Base-by-base conservation (phyloP, 2,329 filamentous ascomycete species). In the Leptographium wingfieldii region DNA sequence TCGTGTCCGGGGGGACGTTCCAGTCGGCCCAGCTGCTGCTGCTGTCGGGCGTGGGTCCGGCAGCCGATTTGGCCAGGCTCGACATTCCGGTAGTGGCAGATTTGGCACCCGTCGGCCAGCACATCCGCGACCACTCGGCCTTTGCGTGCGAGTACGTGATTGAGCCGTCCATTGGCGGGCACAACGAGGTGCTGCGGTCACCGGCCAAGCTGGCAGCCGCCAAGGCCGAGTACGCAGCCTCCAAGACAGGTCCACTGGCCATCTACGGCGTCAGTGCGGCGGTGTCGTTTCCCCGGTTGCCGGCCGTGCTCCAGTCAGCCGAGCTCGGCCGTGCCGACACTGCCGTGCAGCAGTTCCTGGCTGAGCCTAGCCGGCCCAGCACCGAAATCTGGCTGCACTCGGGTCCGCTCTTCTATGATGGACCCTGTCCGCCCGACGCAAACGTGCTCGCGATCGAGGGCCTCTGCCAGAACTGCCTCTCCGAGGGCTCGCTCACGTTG, bases 31-130 rank as follows among this genome's bases (percentile, higher is more conserved):
- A 72, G 22, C 65, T 79, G 33, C 69, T 79, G 5, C 72, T 78
- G 63, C 67, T 76, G 7, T 76, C 73, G 2, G 79, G 79, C 1
- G 60, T 74, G 40, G 79, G 79, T 0, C 77, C 77, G 0, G 67
- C 68, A 1, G 64, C 61, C 0, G 72, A 78, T 52, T 69, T 80
- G 1, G 62, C 70, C 14, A 35, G 33, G 67, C 69, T 72, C 43
- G 65, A 65, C 7, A 74, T 77, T 60, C 69, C 73, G 73, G 62
- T 71, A 2, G 59, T 73, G 3, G 65, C 71, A 5, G 67, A 74
- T 46, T 67, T 68, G 19, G 69, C 71, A 1, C 65, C 68, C 43
- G 74, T 76, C 5, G 74, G 74, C 2, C 72, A 73, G 63, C 72
- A 72, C 52, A 63, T 74, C 5, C 69, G 76, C n/a, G 69, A 74